These are phyloP conservation scores for Colletotrichum gloeosporioides DNA, from an alignment of 2,329 filamentous ascomycete genomes.

Conservation along the genomic window DNA sequence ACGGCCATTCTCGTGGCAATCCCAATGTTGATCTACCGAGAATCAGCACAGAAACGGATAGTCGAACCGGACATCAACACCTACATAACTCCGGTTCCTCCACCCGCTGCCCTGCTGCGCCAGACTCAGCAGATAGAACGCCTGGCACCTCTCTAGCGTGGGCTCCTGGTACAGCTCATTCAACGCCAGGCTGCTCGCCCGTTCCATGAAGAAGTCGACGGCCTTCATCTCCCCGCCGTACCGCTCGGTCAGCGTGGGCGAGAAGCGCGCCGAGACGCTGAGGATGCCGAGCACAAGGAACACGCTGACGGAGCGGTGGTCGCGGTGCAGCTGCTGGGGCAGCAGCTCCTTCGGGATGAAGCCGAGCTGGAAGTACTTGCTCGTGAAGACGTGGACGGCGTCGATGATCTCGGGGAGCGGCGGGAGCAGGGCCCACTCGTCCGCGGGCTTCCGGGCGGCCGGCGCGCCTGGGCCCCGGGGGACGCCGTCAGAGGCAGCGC, in stretches of 20 bases:
- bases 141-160: constrained; percentile 61
- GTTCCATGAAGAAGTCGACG: constrained; percentile 59
- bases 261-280: constrained; percentile 61
- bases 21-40: constrained; percentile 57
- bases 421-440: constrained; percentile 57
- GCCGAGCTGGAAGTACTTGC: constrained; percentile 63
- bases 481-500: constrained; percentile 32
- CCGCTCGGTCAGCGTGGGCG: constrained; percentile 49
- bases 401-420: constrained; percentile 55
- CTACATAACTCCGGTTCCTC: constrained; percentile 58
- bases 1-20: constrained; percentile 62
- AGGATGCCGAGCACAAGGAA: constrained; percentile 62
- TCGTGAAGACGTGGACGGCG: constrained; percentile 57
- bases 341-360: constrained; percentile 63
- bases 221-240: constrained; percentile 58
- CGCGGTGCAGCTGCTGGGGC: constrained; percentile 48
- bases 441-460: constrained; percentile 27
- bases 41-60: constrained; percentile 23
- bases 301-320: constrained; percentile 53
- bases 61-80: constrained; percentile 23
- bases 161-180: constrained; percentile 58
- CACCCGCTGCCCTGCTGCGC: constrained; percentile 63
- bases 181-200: constrained; percentile 51
- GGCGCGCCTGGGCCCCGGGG: constrained; percentile 12
- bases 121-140: constrained; percentile 63